Evolutionary conservation across 257 asterid species (phyloP).

Genomic region (Petrea volubilis): DNA sequence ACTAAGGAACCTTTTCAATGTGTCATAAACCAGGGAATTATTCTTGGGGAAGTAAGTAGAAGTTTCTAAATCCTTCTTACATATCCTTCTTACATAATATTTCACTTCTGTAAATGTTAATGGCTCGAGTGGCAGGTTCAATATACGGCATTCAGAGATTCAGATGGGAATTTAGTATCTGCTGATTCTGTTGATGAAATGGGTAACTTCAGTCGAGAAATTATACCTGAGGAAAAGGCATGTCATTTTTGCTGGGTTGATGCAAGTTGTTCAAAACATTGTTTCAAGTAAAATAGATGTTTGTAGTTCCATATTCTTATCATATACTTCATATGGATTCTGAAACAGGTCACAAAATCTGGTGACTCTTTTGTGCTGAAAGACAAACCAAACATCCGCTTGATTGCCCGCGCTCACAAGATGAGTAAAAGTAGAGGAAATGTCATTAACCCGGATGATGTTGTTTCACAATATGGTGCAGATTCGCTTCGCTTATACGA

Average conservation of each 20-base stretch:
- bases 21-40: slow-evolving; percentile 98
- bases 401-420: slow-evolving; percentile 87
- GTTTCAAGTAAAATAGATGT: not conserved
- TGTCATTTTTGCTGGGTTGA: slow-evolving; percentile 3
- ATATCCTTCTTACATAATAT: slow-evolving; percentile 14
- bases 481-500: slow-evolving; percentile 97
- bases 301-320: slow-evolving; percentile 1
- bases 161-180: slow-evolving; percentile 79
- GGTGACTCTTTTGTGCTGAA: slow-evolving; percentile 86
- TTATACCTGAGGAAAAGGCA: slow-evolving; percentile 74
- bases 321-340: slow-evolving; percentile 15
- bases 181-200: slow-evolving; percentile 60
- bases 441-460: slow-evolving; percentile 96
- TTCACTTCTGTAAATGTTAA: slow-evolving; percentile 21
- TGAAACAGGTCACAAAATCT: slow-evolving; percentile 66
- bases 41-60: slow-evolving; percentile 90
- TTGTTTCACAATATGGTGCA: slow-evolving; percentile 89
- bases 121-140: slow-evolving; percentile 75
- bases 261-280: not conserved
- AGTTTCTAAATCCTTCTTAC: slow-evolving; percentile 20
- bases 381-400: slow-evolving; percentile 65
- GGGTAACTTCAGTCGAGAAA: slow-evolving; percentile 62
- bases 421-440: slow-evolving; percentile 99
- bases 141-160: slow-evolving; percentile 69
- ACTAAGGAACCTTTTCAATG: slow-evolving; percentile 93